Base-by-base conservation (phyloP, 106 monocot species). In the Ottelia alismoides region DNA sequence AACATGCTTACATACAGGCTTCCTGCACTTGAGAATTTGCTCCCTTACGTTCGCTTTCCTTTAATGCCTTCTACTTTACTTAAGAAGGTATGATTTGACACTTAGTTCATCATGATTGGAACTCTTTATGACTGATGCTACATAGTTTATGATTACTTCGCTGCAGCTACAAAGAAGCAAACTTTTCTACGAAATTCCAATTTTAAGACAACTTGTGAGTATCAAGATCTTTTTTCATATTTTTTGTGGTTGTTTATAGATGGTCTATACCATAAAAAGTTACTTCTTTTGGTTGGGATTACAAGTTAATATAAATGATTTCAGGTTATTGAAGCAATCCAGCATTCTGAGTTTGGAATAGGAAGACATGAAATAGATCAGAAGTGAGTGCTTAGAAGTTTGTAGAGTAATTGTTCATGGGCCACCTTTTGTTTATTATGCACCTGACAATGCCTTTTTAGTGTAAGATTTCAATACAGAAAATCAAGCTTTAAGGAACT, bases 401-500 rank as follows among this genome's bases (percentile, higher is more conserved):
- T 11, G 0, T 26, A 3, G 6, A 9, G 27, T 21, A 25, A n/a
- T 5, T 28, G 11, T 22, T 24, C 6, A 17, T 28, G 14, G n/a
- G 48, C n/a, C 48, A 11, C 12, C 25, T 47, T 47, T n/a, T 49
- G 27, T 21, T 52, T 67, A n/a, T n/a, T n/a, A n/a, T n/a, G n/a
- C n/a, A n/a, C n/a, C n/a, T 57, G 4, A 23, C 30, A 47, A 10
- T 44, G 10, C 35, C 7, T 28, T 61, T 58, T 47, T 67, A 90
- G 89, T 74, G 27, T 66, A 22, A 82, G 89, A 65, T 82, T 79
- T 77, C 96, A 98, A 24, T 79, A 90, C 62, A 78, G 96, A 65
- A 61, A 74, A 23, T 98, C 96, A 64, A 82, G 89, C 51, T 98
- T 85, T 68, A 98, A 79, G 55, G 90, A 90, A 62, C 89, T 98